Base-by-base conservation (phyloP, 2,329 filamentous ascomycete genomes). In the Tothia fuscella region DNA sequence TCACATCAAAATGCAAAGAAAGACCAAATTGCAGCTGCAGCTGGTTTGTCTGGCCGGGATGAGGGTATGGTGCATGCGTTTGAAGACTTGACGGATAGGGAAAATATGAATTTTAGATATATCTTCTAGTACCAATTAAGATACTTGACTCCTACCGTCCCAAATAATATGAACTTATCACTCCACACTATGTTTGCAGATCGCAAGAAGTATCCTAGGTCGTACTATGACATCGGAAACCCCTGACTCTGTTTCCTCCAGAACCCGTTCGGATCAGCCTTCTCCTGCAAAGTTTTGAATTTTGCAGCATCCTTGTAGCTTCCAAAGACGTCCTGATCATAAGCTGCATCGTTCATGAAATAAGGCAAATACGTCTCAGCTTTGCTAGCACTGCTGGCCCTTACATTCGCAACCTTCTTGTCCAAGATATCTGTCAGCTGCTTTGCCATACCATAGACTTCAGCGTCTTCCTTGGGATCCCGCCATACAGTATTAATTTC, bases 101-200 rank as follows among this genome's bases (percentile, higher is more conserved):
- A 78, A 63, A 80, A 79, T 51, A 50, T 66, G 21, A 71, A 71
- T 46, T 78, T 78, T 56, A 63, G 73, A 45, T 78, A 79, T 51
- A 67, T 74, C 5, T 67, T 63, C 53, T 69, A 60, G 49, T 34
- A 3, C 10, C 6, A 14, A 25, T 14, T 16, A 6, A 12, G 9
- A n/a, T 17, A 26, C n/a, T n/a, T n/a, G n/a, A n/a, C n/a, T n/a
- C n/a, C n/a, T n/a, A n/a, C n/a, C n/a, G n/a, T n/a, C n/a, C n/a
- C n/a, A n/a, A n/a, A n/a, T n/a, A n/a, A n/a, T n/a, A n/a, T n/a
- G n/a, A n/a, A n/a, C n/a, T n/a, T n/a, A n/a, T n/a, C n/a, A n/a
- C n/a, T n/a, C n/a, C n/a, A n/a, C n/a, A n/a, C n/a, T n/a, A n/a
- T n/a, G n/a, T n/a, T n/a, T n/a, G n/a, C n/a, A n/a, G n/a, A n/a